Evolutionary conservation across 257 asterid species (phyloP).

Genomic region (Solanum pinnatisectum): DNA sequence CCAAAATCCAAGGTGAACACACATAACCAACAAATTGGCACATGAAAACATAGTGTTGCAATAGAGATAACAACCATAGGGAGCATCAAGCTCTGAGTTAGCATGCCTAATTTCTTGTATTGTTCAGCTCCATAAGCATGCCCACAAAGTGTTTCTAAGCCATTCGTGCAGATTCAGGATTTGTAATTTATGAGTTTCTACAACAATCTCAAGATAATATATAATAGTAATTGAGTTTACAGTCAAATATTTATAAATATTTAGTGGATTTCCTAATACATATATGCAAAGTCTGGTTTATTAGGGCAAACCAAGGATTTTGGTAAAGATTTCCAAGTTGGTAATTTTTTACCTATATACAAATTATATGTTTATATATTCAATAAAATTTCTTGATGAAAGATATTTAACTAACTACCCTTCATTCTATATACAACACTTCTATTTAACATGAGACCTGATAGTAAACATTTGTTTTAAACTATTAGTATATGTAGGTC

Average conservation of each 20-base stretch:
- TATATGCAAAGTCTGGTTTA: not conserved
- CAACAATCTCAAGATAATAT: not conserved
- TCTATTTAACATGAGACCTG: too few species aligned
- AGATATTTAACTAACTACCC: too few species aligned
- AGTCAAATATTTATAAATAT: not conserved
- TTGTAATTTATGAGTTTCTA: not conserved
- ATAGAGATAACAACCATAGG: conserved; percentile 10
- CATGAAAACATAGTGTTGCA: not conserved
- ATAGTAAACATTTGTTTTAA: too few species aligned
- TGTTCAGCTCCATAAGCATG: conserved; percentile 15
- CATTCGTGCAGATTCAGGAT: not conserved
- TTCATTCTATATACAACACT: too few species aligned
- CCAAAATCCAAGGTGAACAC: conserved; percentile 7
- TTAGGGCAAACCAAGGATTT: not conserved
- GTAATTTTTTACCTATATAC: not conserved
- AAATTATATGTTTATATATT: too few species aligned
- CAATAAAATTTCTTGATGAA: not conserved
- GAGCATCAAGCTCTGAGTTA: conserved; percentile 7
- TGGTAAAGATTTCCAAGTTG: not conserved
- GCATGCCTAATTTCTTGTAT: conserved; percentile 5
- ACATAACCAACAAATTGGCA: conserved; percentile 9
- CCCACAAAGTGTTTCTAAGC: conserved; percentile 12
- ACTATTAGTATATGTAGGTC: not conserved
- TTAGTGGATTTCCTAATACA: not conserved
- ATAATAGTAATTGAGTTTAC: too few species aligned